These are phyloP conservation scores for Nicotiana attenuata DNA, from an alignment of 257 asterid species.

Conservation along the genomic window DNA sequence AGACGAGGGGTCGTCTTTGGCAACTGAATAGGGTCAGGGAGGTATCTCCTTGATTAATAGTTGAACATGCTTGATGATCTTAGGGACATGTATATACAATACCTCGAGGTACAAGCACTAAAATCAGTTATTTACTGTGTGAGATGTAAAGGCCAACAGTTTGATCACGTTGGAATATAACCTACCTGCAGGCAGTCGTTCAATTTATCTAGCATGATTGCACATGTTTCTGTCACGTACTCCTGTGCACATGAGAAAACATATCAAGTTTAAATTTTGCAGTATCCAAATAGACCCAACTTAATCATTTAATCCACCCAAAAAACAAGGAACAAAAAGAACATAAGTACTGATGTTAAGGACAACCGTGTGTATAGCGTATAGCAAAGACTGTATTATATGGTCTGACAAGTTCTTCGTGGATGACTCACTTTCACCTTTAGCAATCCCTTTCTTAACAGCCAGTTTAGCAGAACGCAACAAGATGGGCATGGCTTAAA, in stretches of 20 bases:
- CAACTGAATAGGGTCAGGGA: not conserved
- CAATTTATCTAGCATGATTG: slow-evolving; percentile 68
- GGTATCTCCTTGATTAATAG: not conserved
- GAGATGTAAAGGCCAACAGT: too few species aligned
- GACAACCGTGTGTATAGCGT: too few species aligned
- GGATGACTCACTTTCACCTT: too few species aligned
- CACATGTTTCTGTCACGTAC: slow-evolving; percentile 82
- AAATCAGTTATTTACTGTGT: not conserved
- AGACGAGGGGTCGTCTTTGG: not conserved
- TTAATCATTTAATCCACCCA: not conserved
- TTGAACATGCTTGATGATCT: not conserved
- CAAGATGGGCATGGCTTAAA: too few species aligned
- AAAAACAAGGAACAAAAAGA: too few species aligned
- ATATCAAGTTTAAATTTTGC: slow-evolving; percentile 13
- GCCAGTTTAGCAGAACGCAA: too few species aligned
- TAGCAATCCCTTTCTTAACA: too few species aligned
- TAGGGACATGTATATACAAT: not conserved
- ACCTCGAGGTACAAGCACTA: not conserved
- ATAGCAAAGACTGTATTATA: too few species aligned
- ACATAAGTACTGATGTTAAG: too few species aligned
- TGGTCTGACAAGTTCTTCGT: too few species aligned
- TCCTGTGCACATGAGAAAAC: slow-evolving; percentile 44
- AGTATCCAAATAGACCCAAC: not conserved
- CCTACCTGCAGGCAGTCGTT: slow-evolving; percentile 84
- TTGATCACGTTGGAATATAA: not conserved